phyloP scores from a whole-genome alignment of 768 basidiomycete genomes.

The Imleria badia region DNA sequence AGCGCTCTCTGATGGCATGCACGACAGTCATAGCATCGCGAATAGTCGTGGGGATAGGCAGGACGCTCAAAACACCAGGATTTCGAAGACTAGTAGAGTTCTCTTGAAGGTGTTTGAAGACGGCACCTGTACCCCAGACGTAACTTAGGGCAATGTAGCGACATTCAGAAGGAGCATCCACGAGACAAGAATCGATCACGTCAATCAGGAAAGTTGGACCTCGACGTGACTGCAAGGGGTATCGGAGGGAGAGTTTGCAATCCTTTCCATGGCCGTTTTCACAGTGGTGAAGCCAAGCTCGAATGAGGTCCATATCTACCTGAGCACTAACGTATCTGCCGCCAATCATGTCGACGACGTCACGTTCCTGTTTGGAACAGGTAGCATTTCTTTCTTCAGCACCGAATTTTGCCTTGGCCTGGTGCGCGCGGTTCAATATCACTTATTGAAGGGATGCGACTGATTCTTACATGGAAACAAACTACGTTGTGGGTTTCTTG shows the following conservation, averaged over 20 bases:
- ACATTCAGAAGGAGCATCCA: constrained; percentile 13
- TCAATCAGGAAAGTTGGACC: constrained; percentile 12
- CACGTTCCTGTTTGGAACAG: neutral
- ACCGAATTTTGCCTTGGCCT: neutral
- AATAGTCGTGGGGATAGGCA: constrained; percentile 19
- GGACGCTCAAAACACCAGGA: too few relatives aligned
- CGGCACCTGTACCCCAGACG: constrained; percentile 15
- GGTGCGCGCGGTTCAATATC: too few relatives aligned
- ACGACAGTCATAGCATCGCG: constrained; percentile 20
- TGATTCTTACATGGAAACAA: constrained; percentile 7
- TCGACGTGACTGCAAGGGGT: too few relatives aligned
- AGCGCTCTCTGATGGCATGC: constrained; percentile 3
- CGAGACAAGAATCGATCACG: constrained; percentile 12
- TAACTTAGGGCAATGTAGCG: constrained; percentile 26
- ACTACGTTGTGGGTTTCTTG: too few relatives aligned
- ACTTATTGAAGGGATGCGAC: too few relatives aligned
- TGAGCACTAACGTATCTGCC: constrained; percentile 8
- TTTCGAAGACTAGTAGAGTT: constrained; percentile 1
- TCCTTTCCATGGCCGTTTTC: constrained; percentile 9
- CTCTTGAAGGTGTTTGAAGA: constrained; percentile 7
- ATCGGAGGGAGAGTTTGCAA: neutral
- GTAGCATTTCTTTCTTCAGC: neutral
- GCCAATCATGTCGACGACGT: neutral
- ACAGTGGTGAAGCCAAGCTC: constrained; percentile 12
- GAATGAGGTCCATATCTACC: constrained; percentile 1